Percentiles rank a stretch among this genome's conserved stretches.
phyloP scores from a whole-genome alignment of 257 asterid species.

The Lavandula angustifolia region DNA sequence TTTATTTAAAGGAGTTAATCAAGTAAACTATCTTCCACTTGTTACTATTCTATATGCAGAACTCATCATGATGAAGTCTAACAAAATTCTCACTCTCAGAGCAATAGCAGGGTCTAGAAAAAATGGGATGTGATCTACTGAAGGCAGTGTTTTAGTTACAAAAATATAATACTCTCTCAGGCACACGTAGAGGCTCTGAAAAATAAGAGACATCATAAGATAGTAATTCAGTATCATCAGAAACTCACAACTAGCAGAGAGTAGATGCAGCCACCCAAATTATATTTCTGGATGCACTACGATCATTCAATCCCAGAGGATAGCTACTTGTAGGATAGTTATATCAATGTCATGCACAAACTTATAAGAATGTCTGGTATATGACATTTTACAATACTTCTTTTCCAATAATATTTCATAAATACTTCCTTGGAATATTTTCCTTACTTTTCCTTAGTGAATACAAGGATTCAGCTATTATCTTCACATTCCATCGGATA shows the following conservation, averaged over 20 bases:
- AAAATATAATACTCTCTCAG: constrained; percentile 11
- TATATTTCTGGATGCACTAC: constrained; percentile 4
- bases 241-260: constrained; percentile 9
- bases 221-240: constrained; percentile 16
- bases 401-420: neutral
- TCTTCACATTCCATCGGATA: neutral
- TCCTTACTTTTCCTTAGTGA: constrained; percentile 13
- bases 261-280: neutral
- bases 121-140: neutral
- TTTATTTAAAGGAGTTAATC: constrained; percentile 16
- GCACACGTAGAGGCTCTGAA: neutral
- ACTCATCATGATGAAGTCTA: neutral
- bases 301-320: constrained; percentile 6
- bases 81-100: constrained; percentile 6
- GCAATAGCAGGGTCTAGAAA: neutral
- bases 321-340: neutral
- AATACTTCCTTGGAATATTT: neutral
- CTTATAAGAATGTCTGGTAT: neutral
- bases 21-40: constrained; percentile 22
- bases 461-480: constrained; percentile 17
- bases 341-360: neutral
- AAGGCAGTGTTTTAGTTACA: constrained; percentile 8
- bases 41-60: constrained; percentile 5
- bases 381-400: neutral
- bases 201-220: constrained; percentile 13